Percentiles rank a stretch among this genome's conserved stretches.
These are phyloP conservation scores for Paspalum vaginatum DNA, from an alignment of 176 grass and related monocot species.

Conservation along the genomic window DNA sequence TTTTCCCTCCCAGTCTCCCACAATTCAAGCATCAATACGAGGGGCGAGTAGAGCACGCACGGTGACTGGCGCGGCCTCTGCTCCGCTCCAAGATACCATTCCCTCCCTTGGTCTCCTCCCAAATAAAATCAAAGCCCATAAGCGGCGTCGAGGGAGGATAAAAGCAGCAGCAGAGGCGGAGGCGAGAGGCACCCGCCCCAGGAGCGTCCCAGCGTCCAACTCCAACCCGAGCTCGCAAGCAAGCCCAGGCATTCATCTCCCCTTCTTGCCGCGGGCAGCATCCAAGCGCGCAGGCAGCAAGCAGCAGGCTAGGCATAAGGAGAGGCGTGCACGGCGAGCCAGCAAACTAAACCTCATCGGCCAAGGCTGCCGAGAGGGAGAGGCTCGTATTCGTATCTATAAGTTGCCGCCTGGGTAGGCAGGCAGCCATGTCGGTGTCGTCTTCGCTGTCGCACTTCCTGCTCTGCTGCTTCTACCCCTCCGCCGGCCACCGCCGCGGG, in stretches of 20 bases:
- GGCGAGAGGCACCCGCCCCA: constrained; percentile 39
- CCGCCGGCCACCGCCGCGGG: constrained; percentile 41
- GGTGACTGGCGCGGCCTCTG: not conserved
- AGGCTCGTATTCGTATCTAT: too few relatives aligned
- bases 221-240: constrained; percentile 16
- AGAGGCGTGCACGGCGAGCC: constrained; percentile 7
- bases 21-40: constrained; percentile 49
- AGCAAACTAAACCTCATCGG: not conserved
- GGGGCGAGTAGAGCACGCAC: not conserved
- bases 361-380: not conserved
- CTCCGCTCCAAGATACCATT: constrained; percentile 32
- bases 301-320: not conserved
- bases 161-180: constrained; percentile 38
- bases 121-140: constrained; percentile 16
- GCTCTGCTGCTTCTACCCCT: constrained; percentile 62
- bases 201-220: not conserved
- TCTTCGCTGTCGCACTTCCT: constrained; percentile 69
- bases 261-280: constrained; percentile 26
- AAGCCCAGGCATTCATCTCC: not conserved
- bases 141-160: constrained; percentile 34
- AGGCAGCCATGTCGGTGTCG: constrained; percentile 66
- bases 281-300: not conserved
- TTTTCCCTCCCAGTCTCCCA: not conserved
- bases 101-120: not conserved
- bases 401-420: constrained; percentile 3